Conservation (phyloP, 2,329 filamentous ascomycete species). For the Phialemoniopsis sp. region DNA sequence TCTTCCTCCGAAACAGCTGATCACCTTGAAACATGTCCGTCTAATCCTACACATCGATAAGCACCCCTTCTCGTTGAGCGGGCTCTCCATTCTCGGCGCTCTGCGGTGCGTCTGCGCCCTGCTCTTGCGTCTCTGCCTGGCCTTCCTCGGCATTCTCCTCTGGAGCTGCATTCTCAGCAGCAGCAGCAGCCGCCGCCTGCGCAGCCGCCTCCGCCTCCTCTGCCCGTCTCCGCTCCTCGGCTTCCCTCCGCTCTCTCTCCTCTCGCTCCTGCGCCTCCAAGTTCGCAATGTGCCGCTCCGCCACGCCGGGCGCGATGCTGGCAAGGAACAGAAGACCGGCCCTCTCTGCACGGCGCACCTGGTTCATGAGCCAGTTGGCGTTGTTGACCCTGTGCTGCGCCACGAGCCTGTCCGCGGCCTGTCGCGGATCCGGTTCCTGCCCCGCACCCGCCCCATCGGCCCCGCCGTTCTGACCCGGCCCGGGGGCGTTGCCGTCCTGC, state of each 20-base stretch:
- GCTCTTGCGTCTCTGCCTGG: background rate
- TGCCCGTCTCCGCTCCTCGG: slow-evolving; percentile 10
- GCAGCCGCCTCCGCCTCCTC: slow-evolving; percentile 32
- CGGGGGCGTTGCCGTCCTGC: slow-evolving; percentile 11
- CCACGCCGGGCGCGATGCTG: slow-evolving; percentile 62
- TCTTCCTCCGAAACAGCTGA: no score
- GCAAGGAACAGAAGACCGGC: slow-evolving; percentile 60
- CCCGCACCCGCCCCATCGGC: slow-evolving; percentile 2
- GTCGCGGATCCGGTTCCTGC: slow-evolving; percentile 36
- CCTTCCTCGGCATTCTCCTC: background rate
- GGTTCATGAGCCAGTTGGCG: slow-evolving; percentile 43
- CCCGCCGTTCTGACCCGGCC: no score
- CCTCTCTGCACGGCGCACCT: slow-evolving; percentile 52
- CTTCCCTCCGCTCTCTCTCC: slow-evolving; percentile 37
- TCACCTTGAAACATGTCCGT: no score
- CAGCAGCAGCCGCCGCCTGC: slow-evolving; percentile 21
- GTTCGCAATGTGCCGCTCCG: slow-evolving; percentile 60
- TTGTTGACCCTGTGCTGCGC: slow-evolving; percentile 39
- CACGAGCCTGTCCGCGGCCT: slow-evolving; percentile 50
- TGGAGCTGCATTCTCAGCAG: slow-evolving; percentile 11
- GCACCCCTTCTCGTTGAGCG: no score
- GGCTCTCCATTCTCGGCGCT: background rate
- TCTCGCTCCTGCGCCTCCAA: slow-evolving; percentile 47
- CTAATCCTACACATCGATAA: no score
- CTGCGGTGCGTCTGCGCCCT: background rate